phyloP scores from a whole-genome alignment of 768 basidiomycete genomes.

The Serendipita indica region DNA sequence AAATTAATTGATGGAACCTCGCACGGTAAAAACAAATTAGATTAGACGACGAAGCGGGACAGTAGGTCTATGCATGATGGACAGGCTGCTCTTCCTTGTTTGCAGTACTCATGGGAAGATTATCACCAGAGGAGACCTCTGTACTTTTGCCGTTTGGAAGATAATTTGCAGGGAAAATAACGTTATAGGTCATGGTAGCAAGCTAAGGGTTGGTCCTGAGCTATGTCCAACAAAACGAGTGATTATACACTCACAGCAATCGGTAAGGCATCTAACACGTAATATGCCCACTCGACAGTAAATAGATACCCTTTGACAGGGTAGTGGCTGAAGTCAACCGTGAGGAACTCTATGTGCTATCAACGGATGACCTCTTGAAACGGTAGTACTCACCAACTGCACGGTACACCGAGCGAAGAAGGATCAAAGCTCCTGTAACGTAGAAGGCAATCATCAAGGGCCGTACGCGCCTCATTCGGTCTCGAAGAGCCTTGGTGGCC shows the following conservation, averaged over 20 bases:
- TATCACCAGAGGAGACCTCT: too few relatives aligned
- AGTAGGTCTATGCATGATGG: too few relatives aligned
- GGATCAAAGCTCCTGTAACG: background rate
- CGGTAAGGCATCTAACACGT: background rate
- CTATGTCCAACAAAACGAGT: background rate
- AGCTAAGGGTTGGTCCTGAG: background rate
- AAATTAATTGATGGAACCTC: too few relatives aligned
- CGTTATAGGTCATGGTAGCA: background rate
- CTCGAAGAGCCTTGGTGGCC: background rate
- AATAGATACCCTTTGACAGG: background rate
- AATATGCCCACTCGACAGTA: background rate
- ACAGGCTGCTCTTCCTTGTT: too few relatives aligned
- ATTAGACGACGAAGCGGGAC: too few relatives aligned
- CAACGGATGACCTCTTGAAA: background rate
- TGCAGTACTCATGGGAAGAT: too few relatives aligned
- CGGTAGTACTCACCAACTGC: background rate
- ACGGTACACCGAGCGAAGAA: slow-evolving; percentile 3
- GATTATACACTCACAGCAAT: background rate
- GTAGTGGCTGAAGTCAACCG: background rate
- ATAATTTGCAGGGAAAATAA: background rate
- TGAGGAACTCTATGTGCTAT: background rate
- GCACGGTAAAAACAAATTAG: too few relatives aligned
- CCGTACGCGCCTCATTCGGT: background rate
- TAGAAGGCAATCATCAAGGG: background rate
- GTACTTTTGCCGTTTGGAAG: background rate